Evolutionary conservation across 148 eudicot genomes (phyloP).

Genomic region (Spergularia marina): DNA sequence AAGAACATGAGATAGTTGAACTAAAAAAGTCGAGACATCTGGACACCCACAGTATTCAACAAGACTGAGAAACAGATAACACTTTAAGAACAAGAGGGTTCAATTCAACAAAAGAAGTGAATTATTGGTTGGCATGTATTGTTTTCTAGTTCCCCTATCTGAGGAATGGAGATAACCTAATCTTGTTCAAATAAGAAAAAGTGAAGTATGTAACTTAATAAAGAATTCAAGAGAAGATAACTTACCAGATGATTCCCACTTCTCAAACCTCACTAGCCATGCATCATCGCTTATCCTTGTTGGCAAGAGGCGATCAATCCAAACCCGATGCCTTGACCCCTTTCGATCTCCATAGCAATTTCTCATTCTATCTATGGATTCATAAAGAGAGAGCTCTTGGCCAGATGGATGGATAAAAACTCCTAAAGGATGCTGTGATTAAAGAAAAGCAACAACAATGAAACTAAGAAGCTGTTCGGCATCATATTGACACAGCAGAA

Average conservation of each 20-base stretch:
- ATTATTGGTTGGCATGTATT: too few relatives aligned
- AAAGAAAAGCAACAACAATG: conserved; percentile 12
- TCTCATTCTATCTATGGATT: conserved; percentile 41
- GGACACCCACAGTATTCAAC: not conserved
- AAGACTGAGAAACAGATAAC: not conserved
- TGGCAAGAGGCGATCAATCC: conserved; percentile 60
- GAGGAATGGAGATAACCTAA: too few relatives aligned
- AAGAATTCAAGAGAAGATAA: conserved; percentile 5
- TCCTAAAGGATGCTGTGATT: conserved; percentile 41
- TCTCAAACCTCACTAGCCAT: conserved; percentile 58
- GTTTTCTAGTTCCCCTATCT: too few relatives aligned
- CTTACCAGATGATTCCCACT: conserved; percentile 54
- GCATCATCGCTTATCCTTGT: conserved; percentile 41
- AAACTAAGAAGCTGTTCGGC: conserved; percentile 1
- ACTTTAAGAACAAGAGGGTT: not conserved
- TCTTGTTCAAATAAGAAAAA: too few relatives aligned
- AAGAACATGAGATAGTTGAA: not conserved
- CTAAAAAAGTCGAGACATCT: not conserved
- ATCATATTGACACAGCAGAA: not conserved
- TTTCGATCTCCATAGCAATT: conserved; percentile 54
- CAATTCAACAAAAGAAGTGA: too few relatives aligned
- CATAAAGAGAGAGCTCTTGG: conserved; percentile 39
- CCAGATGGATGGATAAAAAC: conserved; percentile 60
- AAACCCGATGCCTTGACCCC: conserved; percentile 47
- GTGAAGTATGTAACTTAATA: not conserved